Evolutionary conservation across 2,329 filamentous ascomycete genomes (phyloP).

Genomic region (Colletotrichum sublineola): DNA sequence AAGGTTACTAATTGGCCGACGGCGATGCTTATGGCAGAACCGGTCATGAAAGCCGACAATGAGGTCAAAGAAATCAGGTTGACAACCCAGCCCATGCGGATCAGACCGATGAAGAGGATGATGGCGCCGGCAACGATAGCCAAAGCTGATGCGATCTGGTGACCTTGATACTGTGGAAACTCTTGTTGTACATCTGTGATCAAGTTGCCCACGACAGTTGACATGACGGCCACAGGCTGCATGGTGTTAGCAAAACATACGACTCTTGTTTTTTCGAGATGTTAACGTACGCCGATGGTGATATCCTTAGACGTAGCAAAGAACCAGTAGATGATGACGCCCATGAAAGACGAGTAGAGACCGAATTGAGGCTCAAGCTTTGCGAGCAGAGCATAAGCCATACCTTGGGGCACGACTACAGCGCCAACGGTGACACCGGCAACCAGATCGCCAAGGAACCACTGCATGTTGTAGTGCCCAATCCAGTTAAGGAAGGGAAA

Average conservation of each 20-base stretch:
- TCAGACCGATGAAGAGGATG: slow-evolving; percentile 81
- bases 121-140: slow-evolving; percentile 83
- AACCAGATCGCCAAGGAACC: slow-evolving; percentile 89
- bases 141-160: slow-evolving; percentile 82
- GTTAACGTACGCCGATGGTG: slow-evolving; percentile 83
- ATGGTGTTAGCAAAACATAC: slow-evolving; percentile 25
- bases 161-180: slow-evolving; percentile 69
- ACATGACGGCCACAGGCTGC: slow-evolving; percentile 94
- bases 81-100: slow-evolving; percentile 89
- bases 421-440: slow-evolving; percentile 76
- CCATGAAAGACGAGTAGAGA: slow-evolving; percentile 96
- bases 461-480: slow-evolving; percentile 86
- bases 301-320: slow-evolving; percentile 99
- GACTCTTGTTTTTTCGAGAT: background rate
- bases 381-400: slow-evolving; percentile 93
- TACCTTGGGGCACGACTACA: slow-evolving; percentile 91
- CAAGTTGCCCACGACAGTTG: slow-evolving; percentile 87
- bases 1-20: slow-evolving; percentile 85
- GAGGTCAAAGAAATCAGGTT: slow-evolving; percentile 92
- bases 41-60: slow-evolving; percentile 96
- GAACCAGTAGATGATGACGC: slow-evolving; percentile 95
- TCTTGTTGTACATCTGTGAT: slow-evolving; percentile 72
- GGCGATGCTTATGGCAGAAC: slow-evolving; percentile 90
- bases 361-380: slow-evolving; percentile 85
- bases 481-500: slow-evolving; percentile 97